Conservation (phyloP, 768 basidiomycete species). For the Phallus indusiatus region DNA sequence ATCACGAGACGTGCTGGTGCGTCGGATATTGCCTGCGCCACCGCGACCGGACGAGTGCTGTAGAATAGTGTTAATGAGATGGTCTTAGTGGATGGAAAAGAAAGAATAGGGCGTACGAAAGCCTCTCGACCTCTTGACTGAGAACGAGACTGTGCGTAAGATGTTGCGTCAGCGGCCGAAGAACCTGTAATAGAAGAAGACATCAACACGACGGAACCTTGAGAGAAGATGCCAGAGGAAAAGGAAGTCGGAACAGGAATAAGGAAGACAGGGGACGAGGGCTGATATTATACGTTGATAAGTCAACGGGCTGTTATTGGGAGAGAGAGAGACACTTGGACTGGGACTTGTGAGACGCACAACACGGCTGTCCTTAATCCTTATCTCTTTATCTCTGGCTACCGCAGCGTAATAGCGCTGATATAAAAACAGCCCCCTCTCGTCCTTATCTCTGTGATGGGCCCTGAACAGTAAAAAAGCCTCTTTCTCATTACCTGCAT, state of each 20-base stretch:
- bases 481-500: neutral
- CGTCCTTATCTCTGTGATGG: neutral
- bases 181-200: neutral
- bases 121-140: conserved; percentile 4
- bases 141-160: neutral
- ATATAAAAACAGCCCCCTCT: neutral
- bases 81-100: too few species aligned
- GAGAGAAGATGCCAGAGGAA: neutral
- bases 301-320: neutral
- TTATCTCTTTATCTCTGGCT: neutral
- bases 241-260: neutral
- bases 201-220: neutral
- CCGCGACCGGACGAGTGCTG: conserved; percentile 58
- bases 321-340: neutral
- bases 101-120: neutral
- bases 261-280: neutral
- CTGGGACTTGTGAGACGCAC: too few species aligned
- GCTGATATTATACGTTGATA: neutral
- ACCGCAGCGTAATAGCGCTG: neutral
- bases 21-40: conserved; percentile 59
- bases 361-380: neutral
- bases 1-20: conserved; percentile 20
- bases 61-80: too few species aligned
- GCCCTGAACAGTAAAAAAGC: neutral
- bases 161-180: neutral